Conservation (phyloP, 164 flowering plant species). For the Santalum album region DNA sequence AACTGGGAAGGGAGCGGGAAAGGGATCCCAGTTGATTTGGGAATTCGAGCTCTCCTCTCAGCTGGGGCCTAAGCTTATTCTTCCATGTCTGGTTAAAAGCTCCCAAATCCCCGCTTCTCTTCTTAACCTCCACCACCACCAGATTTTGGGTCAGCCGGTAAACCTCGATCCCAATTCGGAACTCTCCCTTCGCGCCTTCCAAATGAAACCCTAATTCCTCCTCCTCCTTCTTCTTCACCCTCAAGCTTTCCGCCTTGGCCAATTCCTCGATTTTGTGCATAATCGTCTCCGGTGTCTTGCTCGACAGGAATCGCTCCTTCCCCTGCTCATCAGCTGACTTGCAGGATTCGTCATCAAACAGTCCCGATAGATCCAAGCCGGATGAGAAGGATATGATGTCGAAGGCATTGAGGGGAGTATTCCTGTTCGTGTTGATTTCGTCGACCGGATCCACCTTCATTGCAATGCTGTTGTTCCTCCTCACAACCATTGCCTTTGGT, state of each 20-base stretch:
- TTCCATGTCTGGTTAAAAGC: too few species aligned
- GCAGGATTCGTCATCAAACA: slow-evolving; percentile 35
- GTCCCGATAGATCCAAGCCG: slow-evolving; percentile 45
- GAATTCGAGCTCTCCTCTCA: too few species aligned
- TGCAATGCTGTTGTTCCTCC: too few species aligned
- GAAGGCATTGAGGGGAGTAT: slow-evolving; percentile 49
- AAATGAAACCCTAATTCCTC: slow-evolving; percentile 20
- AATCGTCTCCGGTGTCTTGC: slow-evolving; percentile 26
- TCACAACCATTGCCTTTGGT: slow-evolving; percentile 18
- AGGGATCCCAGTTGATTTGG: too few species aligned
- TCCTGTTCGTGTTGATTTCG: too few species aligned
- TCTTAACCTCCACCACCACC: neutral
- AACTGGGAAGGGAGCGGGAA: too few species aligned
- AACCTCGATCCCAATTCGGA: neutral
- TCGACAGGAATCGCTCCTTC: slow-evolving; percentile 4
- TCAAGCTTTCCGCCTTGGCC: slow-evolving; percentile 32
- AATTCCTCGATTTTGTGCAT: slow-evolving; percentile 41
- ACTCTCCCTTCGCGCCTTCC: slow-evolving; percentile 21
- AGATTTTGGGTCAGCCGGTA: neutral
- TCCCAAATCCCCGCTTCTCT: neutral
- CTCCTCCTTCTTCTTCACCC: slow-evolving; percentile 22
- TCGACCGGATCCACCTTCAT: too few species aligned
- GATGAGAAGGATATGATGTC: slow-evolving; percentile 47
- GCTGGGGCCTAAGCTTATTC: too few species aligned
- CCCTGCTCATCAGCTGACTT: slow-evolving; percentile 32